A percentile compares a stretch with the other conserved stretches of the same genome.
Conservation (phyloP, 805 yeast species). For the Starmera quercuum region DNA sequence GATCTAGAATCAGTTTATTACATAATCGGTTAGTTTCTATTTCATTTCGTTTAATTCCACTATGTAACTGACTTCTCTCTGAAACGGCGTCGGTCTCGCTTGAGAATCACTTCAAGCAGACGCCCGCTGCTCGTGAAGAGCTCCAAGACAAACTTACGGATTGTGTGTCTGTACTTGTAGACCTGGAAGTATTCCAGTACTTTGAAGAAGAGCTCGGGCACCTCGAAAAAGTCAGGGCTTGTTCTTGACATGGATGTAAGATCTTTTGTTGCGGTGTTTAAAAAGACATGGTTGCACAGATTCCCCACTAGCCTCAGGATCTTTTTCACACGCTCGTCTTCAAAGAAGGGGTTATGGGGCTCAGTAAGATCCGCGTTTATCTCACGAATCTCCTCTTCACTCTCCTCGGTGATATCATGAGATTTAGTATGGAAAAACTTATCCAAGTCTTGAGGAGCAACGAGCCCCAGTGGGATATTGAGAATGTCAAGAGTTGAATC, state of each 20-base stretch:
- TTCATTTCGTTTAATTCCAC: no score
- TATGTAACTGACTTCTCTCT: no score
- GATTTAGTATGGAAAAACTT: slow-evolving; percentile 17
- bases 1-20: no score
- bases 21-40: no score
- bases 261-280: slow-evolving; percentile 49
- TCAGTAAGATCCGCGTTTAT: slow-evolving; percentile 6
- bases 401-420: slow-evolving; percentile 3
- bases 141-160: slow-evolving; percentile 59
- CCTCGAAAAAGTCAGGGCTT: slow-evolving; percentile 46
- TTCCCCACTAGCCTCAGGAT: slow-evolving; percentile 37
- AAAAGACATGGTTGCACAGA: slow-evolving; percentile 46
- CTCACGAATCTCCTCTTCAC: slow-evolving; percentile 4
- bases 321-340: slow-evolving; percentile 22
- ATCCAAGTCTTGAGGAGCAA: slow-evolving; percentile 29
- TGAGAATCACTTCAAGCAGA: slow-evolving; percentile 44
- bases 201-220: slow-evolving; percentile 45
- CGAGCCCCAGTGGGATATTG: slow-evolving; percentile 35
- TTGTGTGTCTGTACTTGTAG: slow-evolving; percentile 54
- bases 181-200: slow-evolving; percentile 43
- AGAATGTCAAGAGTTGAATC: slow-evolving; percentile 36
- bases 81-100: slow-evolving; percentile 37
- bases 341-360: slow-evolving; percentile 6
- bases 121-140: slow-evolving; percentile 43
- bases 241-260: slow-evolving; percentile 45